Evolutionary conservation across 1,284 basidiomycete genomes (phyloP).

Genomic region (Moesziomyces sp.): DNA sequence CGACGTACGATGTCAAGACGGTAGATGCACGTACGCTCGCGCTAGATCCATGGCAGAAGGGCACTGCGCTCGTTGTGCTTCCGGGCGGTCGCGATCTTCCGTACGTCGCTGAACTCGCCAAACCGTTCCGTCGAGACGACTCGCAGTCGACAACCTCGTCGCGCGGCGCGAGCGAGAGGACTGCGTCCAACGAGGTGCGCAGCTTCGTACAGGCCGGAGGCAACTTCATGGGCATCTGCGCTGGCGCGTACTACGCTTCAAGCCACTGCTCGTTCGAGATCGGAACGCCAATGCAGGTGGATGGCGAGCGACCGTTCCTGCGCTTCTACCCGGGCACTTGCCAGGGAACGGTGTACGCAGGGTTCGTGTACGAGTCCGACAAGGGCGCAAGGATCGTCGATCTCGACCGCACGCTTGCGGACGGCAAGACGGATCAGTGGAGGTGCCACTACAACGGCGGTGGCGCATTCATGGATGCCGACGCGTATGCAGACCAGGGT

Average conservation of each 20-base stretch:
- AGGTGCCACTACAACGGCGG: conserved; percentile 73
- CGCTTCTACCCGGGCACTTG: conserved; percentile 74
- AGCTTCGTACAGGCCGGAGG: conserved; percentile 78
- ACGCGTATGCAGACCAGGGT: conserved; percentile 31
- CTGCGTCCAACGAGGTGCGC: conserved; percentile 69
- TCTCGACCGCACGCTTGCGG: conserved; percentile 51
- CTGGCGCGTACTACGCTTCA: conserved; percentile 73
- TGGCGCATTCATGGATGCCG: conserved; percentile 70
- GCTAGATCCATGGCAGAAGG: conserved; percentile 55
- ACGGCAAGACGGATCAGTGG: conserved; percentile 12
- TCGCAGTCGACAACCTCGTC: neutral
- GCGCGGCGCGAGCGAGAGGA: conserved; percentile 1
- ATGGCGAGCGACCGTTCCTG: conserved; percentile 71
- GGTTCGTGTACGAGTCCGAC: conserved; percentile 72
- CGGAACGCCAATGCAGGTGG: conserved; percentile 71
- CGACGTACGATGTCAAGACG: conserved; percentile 59
- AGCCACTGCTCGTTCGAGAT: conserved; percentile 71
- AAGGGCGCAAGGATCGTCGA: conserved; percentile 69
- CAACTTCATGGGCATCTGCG: conserved; percentile 76
- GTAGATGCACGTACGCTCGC: conserved; percentile 49
- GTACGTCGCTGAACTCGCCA: conserved; percentile 47
- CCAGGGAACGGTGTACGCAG: conserved; percentile 73
- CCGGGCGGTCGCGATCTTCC: conserved; percentile 61
- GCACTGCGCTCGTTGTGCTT: conserved; percentile 52
- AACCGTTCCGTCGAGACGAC: conserved; percentile 18